Conservation (phyloP, 257 asterid genomes). For the Orobanche coerulescens region DNA sequence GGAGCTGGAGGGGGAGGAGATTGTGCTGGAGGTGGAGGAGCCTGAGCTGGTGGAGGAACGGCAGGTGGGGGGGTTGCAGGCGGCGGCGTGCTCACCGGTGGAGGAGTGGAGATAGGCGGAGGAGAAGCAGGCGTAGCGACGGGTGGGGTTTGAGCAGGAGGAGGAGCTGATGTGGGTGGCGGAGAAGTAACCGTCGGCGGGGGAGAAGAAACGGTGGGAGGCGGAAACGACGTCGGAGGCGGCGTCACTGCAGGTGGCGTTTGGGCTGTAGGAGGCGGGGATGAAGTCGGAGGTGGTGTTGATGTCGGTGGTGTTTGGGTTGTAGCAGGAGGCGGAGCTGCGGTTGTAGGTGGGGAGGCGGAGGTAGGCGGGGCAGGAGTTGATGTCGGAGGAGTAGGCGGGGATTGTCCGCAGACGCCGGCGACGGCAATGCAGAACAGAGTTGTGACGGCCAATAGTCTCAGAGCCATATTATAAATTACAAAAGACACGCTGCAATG, state of each 20-base stretch:
- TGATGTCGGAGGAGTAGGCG: constrained; percentile 43
- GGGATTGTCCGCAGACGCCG: constrained; percentile 55
- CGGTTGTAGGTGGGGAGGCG: constrained; percentile 11
- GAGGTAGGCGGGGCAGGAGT: constrained; percentile 39
- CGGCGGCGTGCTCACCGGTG: constrained; percentile 39
- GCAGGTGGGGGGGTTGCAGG: constrained; percentile 40
- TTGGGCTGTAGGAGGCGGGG: constrained; percentile 31
- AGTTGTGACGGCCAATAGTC: constrained; percentile 23
- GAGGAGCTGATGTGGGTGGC: constrained; percentile 26
- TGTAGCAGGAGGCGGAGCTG: constrained; percentile 36
- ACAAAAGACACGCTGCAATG: neutral
- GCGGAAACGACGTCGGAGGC: constrained; percentile 30
- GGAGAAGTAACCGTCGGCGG: constrained; percentile 26
- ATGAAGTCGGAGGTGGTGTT: constrained; percentile 33
- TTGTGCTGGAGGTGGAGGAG: constrained; percentile 43
- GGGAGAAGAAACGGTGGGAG: constrained; percentile 25
- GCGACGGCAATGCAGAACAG: constrained; percentile 46
- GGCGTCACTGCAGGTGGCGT: constrained; percentile 30
- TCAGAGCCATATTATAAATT: constrained; percentile 38
- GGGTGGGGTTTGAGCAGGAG: too few species aligned
- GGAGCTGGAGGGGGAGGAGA: constrained; percentile 41
- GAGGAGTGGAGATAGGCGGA: constrained; percentile 38
- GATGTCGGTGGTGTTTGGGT: constrained; percentile 26
- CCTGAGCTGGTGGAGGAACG: constrained; percentile 32
- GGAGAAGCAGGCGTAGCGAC: constrained; percentile 32